Conservation (phyloP, 495 filamentous ascomycete genomes). For the Jackrogersella minutella region DNA sequence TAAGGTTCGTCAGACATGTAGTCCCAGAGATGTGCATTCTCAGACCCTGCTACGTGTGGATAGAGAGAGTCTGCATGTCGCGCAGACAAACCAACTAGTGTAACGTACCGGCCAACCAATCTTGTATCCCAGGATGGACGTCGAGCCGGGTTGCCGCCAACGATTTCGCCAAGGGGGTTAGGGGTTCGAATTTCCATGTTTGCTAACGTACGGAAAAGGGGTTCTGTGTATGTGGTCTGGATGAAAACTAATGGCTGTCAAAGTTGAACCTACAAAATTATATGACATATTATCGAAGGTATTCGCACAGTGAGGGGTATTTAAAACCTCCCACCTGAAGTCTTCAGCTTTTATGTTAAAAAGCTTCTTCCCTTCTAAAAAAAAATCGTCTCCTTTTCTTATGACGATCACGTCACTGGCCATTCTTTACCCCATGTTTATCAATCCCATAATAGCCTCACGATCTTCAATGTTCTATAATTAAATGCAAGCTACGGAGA, state of each 20-base stretch:
- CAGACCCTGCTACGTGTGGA: slow-evolving; percentile 47
- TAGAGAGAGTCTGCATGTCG: slow-evolving; percentile 54
- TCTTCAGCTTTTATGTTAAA: background rate
- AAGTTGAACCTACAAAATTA: too few relatives aligned
- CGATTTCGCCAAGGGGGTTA: slow-evolving; percentile 39
- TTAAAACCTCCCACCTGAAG: too few relatives aligned
- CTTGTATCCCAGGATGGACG: slow-evolving; percentile 37
- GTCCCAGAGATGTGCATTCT: slow-evolving; percentile 54
- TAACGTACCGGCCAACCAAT: slow-evolving; percentile 50
- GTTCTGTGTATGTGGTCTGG: background rate
- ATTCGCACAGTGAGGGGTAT: background rate
- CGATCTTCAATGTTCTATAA: background rate
- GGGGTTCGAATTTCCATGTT: slow-evolving; percentile 15
- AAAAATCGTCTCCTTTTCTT: background rate
- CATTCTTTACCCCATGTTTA: background rate
- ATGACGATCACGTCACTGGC: background rate
- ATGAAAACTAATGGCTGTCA: background rate
- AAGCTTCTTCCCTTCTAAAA: background rate
- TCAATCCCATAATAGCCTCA: background rate
- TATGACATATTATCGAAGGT: background rate
- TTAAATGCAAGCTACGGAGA: background rate
- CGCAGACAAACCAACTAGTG: slow-evolving; percentile 47
- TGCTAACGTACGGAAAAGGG: background rate
- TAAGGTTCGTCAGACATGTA: slow-evolving; percentile 58
- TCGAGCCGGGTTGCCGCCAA: slow-evolving; percentile 33